A percentile compares a stretch with the other conserved stretches of the same genome.
Evolutionary conservation across 805 yeast genomes (phyloP).

Genomic region (Myxozyma geophila): DNA sequence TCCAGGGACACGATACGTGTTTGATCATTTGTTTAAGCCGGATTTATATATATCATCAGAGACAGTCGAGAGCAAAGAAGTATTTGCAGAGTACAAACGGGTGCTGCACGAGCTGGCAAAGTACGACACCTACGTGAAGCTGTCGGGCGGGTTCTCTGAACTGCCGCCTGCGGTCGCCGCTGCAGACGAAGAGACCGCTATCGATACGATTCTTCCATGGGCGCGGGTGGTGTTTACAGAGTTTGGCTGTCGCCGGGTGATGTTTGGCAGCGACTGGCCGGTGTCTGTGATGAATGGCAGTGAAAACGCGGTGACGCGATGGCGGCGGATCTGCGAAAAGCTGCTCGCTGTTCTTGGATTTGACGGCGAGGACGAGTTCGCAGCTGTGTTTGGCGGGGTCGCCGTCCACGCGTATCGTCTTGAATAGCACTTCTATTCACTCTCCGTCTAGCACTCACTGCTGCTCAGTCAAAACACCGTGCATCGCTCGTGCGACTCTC

Average conservation of each 20-base stretch:
- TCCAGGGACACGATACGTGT: conserved; percentile 44
- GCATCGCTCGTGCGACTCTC: too few relatives aligned
- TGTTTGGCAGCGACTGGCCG: conserved; percentile 57
- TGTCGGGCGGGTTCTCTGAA: conserved; percentile 53
- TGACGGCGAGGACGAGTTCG: not conserved
- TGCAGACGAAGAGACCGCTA: not conserved
- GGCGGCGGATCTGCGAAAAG: not conserved
- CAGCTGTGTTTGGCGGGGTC: not conserved
- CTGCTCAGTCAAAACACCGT: too few relatives aligned
- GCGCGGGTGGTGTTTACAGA: conserved; percentile 39
- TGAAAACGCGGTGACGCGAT: conserved; percentile 37
- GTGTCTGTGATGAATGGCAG: conserved; percentile 44
- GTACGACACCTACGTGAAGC: conserved; percentile 45
- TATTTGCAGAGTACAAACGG: conserved; percentile 13
- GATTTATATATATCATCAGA: conserved; percentile 38
- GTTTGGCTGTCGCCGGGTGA: conserved; percentile 46
- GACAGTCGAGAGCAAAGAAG: conserved; percentile 1
- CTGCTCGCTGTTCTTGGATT: not conserved
- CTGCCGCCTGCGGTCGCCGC: conserved; percentile 34
- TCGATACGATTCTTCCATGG: conserved; percentile 12
- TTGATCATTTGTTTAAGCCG: conserved; percentile 54
- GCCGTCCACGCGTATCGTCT: not conserved
- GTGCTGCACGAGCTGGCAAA: conserved; percentile 15
- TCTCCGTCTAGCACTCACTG: too few relatives aligned
- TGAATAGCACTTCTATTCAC: too few relatives aligned